phyloP scores from a whole-genome alignment of 2,329 filamentous ascomycete genomes.

The Penicillium decumbens region DNA sequence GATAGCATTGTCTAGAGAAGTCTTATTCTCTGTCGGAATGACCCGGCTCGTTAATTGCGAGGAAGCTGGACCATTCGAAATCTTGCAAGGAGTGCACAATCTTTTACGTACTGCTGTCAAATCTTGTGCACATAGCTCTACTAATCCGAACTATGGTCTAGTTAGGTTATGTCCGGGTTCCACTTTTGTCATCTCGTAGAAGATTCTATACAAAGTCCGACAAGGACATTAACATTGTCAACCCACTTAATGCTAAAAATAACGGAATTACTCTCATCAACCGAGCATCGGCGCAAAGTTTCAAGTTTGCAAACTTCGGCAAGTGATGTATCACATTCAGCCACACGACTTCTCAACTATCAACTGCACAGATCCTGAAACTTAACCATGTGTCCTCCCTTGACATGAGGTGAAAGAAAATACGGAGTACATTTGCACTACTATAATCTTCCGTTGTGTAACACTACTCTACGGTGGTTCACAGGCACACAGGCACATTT shows the following conservation, averaged over 20 bases:
- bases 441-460: not conserved
- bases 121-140: not conserved
- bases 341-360: not conserved
- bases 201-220: too few species aligned
- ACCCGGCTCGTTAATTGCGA: too few species aligned
- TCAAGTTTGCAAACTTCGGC: not conserved
- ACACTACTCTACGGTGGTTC: not conserved
- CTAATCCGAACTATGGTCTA: not conserved
- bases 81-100: constrained; percentile 1
- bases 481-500: not conserved
- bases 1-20: not conserved
- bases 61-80: not conserved
- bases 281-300: not conserved
- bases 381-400: not conserved
- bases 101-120: not conserved
- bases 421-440: not conserved
- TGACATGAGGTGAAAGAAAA: not conserved
- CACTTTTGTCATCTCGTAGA: too few species aligned
- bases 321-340: constrained; percentile 1
- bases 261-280: not conserved
- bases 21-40: too few species aligned
- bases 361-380: not conserved
- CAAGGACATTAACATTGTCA: too few species aligned
- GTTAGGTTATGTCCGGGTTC: not conserved
- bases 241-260: too few species aligned